A percentile compares a stretch with the other conserved stretches of the same genome.
These are phyloP conservation scores for Solanum stenotomum DNA, from an alignment of 257 asterid species.

Conservation along the genomic window DNA sequence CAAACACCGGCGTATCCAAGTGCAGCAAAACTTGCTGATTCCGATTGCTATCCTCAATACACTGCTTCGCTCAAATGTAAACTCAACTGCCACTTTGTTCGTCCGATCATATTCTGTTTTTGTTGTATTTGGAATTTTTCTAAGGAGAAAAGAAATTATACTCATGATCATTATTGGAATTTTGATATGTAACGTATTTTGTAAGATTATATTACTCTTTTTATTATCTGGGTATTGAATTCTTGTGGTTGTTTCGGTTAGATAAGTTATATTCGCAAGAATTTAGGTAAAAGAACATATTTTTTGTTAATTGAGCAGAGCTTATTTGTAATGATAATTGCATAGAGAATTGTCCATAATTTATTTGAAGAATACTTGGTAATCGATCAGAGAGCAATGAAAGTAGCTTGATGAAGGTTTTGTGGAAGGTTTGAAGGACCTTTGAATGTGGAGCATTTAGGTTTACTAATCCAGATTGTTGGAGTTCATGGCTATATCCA, in stretches of 20 bases:
- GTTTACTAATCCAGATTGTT: neutral
- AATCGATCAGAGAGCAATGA: neutral
- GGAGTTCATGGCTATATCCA: neutral
- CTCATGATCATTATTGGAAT: neutral
- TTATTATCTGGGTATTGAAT: neutral
- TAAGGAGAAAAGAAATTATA: neutral
- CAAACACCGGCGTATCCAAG: slow-evolving; percentile 59
- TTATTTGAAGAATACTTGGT: neutral
- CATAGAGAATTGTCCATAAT: neutral
- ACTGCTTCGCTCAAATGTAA: slow-evolving; percentile 90
- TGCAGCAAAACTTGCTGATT: slow-evolving; percentile 68
- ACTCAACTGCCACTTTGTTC: neutral
- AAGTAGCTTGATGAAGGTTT: neutral
- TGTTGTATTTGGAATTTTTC: neutral
- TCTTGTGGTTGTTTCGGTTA: neutral
- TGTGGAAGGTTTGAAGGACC: neutral
- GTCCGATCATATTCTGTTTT: neutral
- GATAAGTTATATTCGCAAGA: neutral
- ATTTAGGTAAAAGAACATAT: neutral
- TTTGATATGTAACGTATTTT: neutral
- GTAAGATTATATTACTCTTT: neutral
- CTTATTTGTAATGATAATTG: neutral
- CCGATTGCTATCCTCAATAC: slow-evolving; percentile 70
- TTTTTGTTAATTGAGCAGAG: neutral
- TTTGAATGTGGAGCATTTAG: neutral